A percentile compares a stretch with the other conserved stretches of the same genome.
Evolutionary conservation across 1,139 yeast genomes (phyloP).

Genomic region (Scheffersomyces stambukii): DNA sequence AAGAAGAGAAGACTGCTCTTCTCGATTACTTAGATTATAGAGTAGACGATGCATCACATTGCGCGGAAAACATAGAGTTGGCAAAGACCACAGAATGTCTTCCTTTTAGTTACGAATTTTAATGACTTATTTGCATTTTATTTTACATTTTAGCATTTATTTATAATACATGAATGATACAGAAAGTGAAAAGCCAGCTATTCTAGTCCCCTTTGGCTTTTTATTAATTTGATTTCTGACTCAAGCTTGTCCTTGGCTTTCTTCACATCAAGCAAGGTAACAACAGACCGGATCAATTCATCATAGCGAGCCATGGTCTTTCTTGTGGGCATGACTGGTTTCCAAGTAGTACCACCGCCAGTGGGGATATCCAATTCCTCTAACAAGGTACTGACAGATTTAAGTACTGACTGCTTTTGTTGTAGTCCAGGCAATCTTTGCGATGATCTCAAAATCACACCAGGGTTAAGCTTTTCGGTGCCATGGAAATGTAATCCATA

Average conservation of each 20-base stretch:
- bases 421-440: conserved; percentile 44
- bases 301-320: conserved; percentile 79
- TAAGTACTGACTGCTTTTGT: conserved; percentile 60
- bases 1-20: no score
- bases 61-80: no score
- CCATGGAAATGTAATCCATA: conserved; percentile 82
- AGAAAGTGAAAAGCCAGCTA: no score
- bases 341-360: conserved; percentile 47
- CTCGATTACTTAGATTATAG: no score
- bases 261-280: conserved; percentile 75
- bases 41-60: no score
- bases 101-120: no score
- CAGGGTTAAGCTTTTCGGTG: conserved; percentile 67
- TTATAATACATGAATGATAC: no score
- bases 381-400: conserved; percentile 66
- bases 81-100: no score
- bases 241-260: conserved; percentile 84
- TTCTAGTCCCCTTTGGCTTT: conserved; percentile 41
- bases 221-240: conserved; percentile 66
- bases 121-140: no score
- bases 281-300: conserved; percentile 66
- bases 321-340: conserved; percentile 88
- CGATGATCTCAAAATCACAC: conserved; percentile 76
- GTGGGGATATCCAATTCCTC: conserved; percentile 78
- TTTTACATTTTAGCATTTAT: no score